Percentiles rank a stretch among this genome's conserved stretches.
phyloP scores from a whole-genome alignment of 1,284 basidiomycete genomes.

The Apiotrichum brassicae region DNA sequence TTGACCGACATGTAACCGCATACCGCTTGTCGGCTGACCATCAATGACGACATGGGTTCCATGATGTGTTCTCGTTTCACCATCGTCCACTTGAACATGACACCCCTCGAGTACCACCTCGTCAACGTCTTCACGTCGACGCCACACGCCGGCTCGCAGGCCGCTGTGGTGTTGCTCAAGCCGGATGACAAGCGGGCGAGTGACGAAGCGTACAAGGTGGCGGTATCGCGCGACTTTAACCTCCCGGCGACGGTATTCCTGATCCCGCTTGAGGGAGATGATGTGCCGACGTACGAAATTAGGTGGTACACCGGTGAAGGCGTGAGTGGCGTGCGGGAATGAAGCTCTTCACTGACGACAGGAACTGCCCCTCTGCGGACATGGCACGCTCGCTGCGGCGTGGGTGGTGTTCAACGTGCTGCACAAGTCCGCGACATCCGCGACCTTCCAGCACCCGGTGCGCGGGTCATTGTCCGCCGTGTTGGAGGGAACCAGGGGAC shows the following conservation, averaged over 20 bases:
- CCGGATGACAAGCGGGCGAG: slow-evolving; percentile 15
- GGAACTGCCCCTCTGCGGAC: slow-evolving; percentile 39
- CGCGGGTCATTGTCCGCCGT: slow-evolving; percentile 24
- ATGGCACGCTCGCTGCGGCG: slow-evolving; percentile 36
- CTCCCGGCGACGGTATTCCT: slow-evolving; percentile 37
- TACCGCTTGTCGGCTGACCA: too few relatives aligned
- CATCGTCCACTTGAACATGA: too few relatives aligned
- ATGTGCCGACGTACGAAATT: slow-evolving; percentile 23
- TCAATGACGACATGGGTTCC: too few relatives aligned
- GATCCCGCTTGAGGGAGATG: slow-evolving; percentile 12
- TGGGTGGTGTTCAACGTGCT: slow-evolving; percentile 23
- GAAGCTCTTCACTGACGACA: slow-evolving; percentile 1
- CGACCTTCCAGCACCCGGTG: slow-evolving; percentile 26
- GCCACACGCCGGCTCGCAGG: slow-evolving; percentile 35
- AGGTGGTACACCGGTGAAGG: slow-evolving; percentile 37
- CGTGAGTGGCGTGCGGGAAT: slow-evolving; percentile 15
- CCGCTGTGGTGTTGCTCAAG: slow-evolving; percentile 31
- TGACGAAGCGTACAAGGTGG: slow-evolving; percentile 26
- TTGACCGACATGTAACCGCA: too few relatives aligned
- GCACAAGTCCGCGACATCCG: slow-evolving; percentile 10
- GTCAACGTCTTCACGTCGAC: slow-evolving; percentile 35
- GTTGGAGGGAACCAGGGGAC: slow-evolving; percentile 11
- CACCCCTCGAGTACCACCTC: slow-evolving; percentile 26
- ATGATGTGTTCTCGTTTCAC: too few relatives aligned
- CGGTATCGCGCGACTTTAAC: slow-evolving; percentile 31